A percentile compares a stretch with the other conserved stretches of the same genome.
These are phyloP conservation scores for Pyracantha coccinea DNA, from an alignment of 331 rosid genomes.

Conservation along the genomic window DNA sequence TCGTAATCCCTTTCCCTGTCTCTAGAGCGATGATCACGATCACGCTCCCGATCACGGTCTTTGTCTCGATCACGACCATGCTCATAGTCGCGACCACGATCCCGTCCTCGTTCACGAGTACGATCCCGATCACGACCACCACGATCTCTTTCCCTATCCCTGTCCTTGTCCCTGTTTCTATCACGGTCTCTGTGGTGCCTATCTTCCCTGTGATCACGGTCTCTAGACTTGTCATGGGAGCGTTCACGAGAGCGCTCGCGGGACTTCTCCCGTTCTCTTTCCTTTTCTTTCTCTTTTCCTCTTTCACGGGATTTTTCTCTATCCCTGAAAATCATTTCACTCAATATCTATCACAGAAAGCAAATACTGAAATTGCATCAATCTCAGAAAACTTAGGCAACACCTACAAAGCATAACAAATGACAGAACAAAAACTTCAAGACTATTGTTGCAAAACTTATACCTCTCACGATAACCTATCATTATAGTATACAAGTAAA, in stretches of 20 bases:
- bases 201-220: constrained; percentile 77
- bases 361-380: background rate
- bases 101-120: constrained; percentile 55
- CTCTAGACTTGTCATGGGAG: constrained; percentile 61
- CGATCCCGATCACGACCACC: constrained; percentile 58
- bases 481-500: background rate
- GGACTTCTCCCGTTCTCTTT: constrained; percentile 58
- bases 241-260: constrained; percentile 58
- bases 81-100: constrained; percentile 40
- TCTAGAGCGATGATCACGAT: constrained; percentile 39
- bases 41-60: constrained; percentile 42
- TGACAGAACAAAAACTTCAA: background rate
- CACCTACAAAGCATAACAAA: background rate
- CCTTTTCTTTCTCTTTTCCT: constrained; percentile 64
- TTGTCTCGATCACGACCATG: constrained; percentile 44
- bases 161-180: constrained; percentile 41
- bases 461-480: background rate
- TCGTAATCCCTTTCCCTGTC: constrained; percentile 79
- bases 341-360: constrained; percentile 16
- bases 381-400: background rate
- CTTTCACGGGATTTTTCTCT: constrained; percentile 80
- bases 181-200: constrained; percentile 84
- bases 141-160: constrained; percentile 49
- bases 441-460: background rate
- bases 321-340: constrained; percentile 44